A percentile compares a stretch with the other conserved stretches of the same genome.
Conservation (phyloP, 352 stramenopile species). For the Phytopythium helicoides region DNA sequence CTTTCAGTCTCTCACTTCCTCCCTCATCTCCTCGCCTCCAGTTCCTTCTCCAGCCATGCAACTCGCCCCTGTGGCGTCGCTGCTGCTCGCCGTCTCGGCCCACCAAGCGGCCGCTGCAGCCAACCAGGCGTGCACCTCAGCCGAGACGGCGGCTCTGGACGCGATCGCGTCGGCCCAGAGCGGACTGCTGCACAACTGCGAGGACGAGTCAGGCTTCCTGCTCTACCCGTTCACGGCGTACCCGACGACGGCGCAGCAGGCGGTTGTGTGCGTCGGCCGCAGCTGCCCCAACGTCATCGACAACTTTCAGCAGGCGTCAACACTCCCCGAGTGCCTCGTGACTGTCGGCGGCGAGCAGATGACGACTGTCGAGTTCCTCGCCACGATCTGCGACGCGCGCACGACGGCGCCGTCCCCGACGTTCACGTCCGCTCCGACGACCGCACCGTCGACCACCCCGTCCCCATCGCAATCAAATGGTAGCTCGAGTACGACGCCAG, state of each 20-base stretch:
- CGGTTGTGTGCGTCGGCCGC: slow-evolving; percentile 25
- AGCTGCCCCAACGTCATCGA: slow-evolving; percentile 24
- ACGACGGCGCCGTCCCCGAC: neutral
- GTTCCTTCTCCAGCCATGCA: slow-evolving; percentile 5
- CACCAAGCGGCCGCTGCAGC: neutral
- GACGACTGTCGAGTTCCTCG: slow-evolving; percentile 19
- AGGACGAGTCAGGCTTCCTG: slow-evolving; percentile 24
- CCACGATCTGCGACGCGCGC: slow-evolving; percentile 15
- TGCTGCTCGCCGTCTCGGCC: slow-evolving; percentile 7
- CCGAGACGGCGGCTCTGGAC: slow-evolving; percentile 11
- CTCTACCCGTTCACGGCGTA: slow-evolving; percentile 26
- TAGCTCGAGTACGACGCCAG: neutral
- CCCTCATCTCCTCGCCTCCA: no score
- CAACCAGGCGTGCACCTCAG: slow-evolving; percentile 6
- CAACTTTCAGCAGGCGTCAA: slow-evolving; percentile 10
- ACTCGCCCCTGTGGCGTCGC: neutral
- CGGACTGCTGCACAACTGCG: slow-evolving; percentile 21
- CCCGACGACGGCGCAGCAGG: slow-evolving; percentile 19
- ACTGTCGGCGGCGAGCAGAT: slow-evolving; percentile 12
- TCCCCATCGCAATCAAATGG: neutral
- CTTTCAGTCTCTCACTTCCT: no score
- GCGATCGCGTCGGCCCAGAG: slow-evolving; percentile 3
- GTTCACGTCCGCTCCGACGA: neutral
- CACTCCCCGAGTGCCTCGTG: slow-evolving; percentile 19
- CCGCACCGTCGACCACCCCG: neutral